phyloP scores from a whole-genome alignment of 1,284 basidiomycete species.

The Ganoderma boninense region DNA sequence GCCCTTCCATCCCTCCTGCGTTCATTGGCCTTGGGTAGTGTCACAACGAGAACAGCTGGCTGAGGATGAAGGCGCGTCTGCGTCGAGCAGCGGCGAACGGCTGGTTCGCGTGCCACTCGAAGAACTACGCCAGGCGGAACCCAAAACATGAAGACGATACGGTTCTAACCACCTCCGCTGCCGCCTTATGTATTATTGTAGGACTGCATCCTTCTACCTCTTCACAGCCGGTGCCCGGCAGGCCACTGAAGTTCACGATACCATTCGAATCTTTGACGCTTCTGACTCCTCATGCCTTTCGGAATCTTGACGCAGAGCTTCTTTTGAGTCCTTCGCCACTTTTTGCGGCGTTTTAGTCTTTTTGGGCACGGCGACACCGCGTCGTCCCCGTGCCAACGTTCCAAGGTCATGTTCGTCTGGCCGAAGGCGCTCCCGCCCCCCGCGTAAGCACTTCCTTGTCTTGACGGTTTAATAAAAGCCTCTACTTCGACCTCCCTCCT shows the following conservation, averaged over 20 bases:
- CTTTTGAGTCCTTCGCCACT: not conserved
- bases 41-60: constrained; percentile 47
- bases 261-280: too few species aligned
- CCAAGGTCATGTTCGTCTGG: not conserved
- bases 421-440: not conserved
- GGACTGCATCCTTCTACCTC: not conserved
- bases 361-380: not conserved
- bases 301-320: not conserved
- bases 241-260: too few species aligned
- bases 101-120: constrained; percentile 74
- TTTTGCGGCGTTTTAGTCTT: not conserved
- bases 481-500: not conserved
- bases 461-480: too few species aligned
- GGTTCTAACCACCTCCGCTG: not conserved
- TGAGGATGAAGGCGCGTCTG: constrained; percentile 34
- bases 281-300: not conserved
- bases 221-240: not conserved
- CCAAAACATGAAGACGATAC: constrained; percentile 18
- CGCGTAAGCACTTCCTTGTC: not conserved
- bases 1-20: not conserved
- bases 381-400: constrained; percentile 39
- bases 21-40: constrained; percentile 44
- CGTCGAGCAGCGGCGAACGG: constrained; percentile 42
- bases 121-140: constrained; percentile 50
- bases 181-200: constrained; percentile 2